These are phyloP conservation scores for Eutrema yunnanense DNA, from an alignment of 345 rosid genomes.

Conservation along the genomic window DNA sequence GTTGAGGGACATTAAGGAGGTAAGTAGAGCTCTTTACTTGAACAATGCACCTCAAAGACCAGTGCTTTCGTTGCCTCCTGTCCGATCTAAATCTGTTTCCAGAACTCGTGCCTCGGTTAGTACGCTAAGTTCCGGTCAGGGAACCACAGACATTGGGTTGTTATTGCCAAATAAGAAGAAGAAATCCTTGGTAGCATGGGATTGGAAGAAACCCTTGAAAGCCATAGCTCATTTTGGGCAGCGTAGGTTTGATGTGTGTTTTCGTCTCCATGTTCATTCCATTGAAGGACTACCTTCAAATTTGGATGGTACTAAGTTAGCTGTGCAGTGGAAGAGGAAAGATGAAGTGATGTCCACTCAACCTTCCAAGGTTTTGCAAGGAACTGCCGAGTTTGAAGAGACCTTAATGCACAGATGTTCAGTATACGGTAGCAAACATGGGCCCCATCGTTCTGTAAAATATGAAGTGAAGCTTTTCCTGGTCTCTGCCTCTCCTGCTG, in stretches of 20 bases:
- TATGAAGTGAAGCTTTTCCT: constrained; percentile 56
- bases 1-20: constrained; percentile 73
- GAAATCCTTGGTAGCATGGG: constrained; percentile 49
- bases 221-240: constrained; percentile 58
- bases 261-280: constrained; percentile 71
- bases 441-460: constrained; percentile 49
- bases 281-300: constrained; percentile 59
- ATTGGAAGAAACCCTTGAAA: constrained; percentile 80
- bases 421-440: constrained; percentile 57
- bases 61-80: constrained; percentile 34
- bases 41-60: constrained; percentile 36
- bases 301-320: constrained; percentile 43
- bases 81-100: constrained; percentile 41
- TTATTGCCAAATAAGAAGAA: constrained; percentile 29
- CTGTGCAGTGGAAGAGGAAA: constrained; percentile 69
- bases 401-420: constrained; percentile 51
- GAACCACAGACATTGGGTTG: constrained; percentile 14
- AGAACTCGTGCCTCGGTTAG: constrained; percentile 27
- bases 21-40: constrained; percentile 64
- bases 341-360: constrained; percentile 46
- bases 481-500: constrained; percentile 42
- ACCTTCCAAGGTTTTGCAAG: constrained; percentile 40
- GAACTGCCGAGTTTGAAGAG: constrained; percentile 65
- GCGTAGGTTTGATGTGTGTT: constrained; percentile 53
- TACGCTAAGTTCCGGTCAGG: constrained; percentile 24